A percentile compares a stretch with the other conserved stretches of the same genome.
phyloP scores from a whole-genome alignment of 176 grass and related monocot species.

The Avena atlantica region DNA sequence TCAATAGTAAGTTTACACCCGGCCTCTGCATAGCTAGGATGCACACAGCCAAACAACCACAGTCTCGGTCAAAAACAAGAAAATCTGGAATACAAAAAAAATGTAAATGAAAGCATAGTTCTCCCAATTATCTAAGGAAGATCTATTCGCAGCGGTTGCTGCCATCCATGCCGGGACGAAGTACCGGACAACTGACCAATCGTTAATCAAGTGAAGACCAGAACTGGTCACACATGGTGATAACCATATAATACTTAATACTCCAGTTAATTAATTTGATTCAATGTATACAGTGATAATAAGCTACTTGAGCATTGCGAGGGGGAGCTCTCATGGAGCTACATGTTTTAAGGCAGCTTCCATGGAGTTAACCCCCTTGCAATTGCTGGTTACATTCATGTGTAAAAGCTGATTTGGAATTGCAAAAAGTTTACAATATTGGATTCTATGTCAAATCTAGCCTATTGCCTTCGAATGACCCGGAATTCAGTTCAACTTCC shows the following conservation, averaged over 20 bases:
- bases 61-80: too few species aligned
- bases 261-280: slow-evolving; percentile 24
- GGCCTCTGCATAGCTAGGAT: too few species aligned
- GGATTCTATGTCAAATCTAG: neutral
- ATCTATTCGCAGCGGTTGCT: too few species aligned
- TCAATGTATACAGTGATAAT: slow-evolving; percentile 38
- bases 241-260: slow-evolving; percentile 46
- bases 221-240: slow-evolving; percentile 27
- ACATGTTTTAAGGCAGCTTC: slow-evolving; percentile 84
- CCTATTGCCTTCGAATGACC: neutral
- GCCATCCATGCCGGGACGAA: too few species aligned
- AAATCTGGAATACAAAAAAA: too few species aligned
- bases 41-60: too few species aligned
- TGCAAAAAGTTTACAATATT: neutral
- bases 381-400: slow-evolving; percentile 39
- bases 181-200: slow-evolving; percentile 39
- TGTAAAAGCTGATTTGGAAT: slow-evolving; percentile 28
- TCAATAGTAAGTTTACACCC: too few species aligned
- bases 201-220: slow-evolving; percentile 31
- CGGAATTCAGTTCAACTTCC: neutral
- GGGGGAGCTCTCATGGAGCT: slow-evolving; percentile 49
- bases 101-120: too few species aligned
- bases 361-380: slow-evolving; percentile 52
- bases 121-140: too few species aligned
- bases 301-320: slow-evolving; percentile 40